Base-by-base conservation (phyloP, 805 yeast species). In the Maudiozyma serrabonitensis region DNA sequence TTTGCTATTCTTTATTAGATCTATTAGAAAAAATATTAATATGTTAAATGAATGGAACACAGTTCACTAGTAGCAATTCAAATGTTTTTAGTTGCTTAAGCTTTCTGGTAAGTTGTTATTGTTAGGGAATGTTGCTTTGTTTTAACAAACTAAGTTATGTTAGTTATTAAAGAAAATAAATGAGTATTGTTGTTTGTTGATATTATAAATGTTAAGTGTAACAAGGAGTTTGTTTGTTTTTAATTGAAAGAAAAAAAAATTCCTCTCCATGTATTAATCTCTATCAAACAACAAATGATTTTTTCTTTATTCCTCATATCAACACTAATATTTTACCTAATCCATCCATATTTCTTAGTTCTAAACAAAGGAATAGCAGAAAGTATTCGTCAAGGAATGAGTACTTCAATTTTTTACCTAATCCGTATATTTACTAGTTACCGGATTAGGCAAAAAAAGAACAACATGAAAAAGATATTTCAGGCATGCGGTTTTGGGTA, bases 391-490 rank as follows among this genome's bases (percentile, higher is more conserved):
- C 38, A 35, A 35, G 18, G 18, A 35, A 35, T 35, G 38, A 35
- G 38, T 23, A 39, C 42, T 39, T 39, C n/a, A 39, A 39, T 39
- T 39, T 39, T 21, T 39, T 39, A 21, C 42, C 26, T 23, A 39
- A 39, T 39, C 25, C 26, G 42, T 18, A 4, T 44, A 31, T 44
- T 44, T 44, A 35, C 41, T 3, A 35, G 23, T 23, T 44, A n/a
- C 46, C 46, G 8, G 7, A 35, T 21, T 15, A 44, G 46, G 46
- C n/a, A 39, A 39, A n/a, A n/a, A 13, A 35, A n/a, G 38, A 35
- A 35, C 38, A n/a, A 16, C 8, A 1, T 16, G 38, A 16, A 35
- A 15, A 35, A 34, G 11, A 34, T 15, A 35, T 15, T 35, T 32
- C 35, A 8, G 35, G 6, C 35, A 32, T 13, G 35, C 15, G 41